Evolutionary conservation across 2,329 filamentous ascomycete genomes (phyloP), one percentile per base, ranked within the genome.

Genomic region (Fusarium keratoplasticum): DNA sequence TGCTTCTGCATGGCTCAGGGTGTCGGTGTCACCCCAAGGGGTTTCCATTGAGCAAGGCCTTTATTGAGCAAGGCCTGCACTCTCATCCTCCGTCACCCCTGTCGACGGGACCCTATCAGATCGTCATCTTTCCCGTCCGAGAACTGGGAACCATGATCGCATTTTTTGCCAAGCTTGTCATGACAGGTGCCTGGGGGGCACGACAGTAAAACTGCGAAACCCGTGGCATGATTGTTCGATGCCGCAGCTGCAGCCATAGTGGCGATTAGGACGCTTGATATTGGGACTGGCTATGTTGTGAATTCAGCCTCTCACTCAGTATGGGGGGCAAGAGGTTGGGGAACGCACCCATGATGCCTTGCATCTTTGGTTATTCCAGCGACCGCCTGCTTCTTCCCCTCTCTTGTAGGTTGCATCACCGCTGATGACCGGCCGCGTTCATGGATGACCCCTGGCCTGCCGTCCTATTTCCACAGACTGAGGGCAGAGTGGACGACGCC

Each of bases 31-130:
- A 38, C 60, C 50, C 69, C 55, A 58, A 60, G 64, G 65, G 68
- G 68, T 31, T 73, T 72, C 52, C 65, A 55, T 64, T 47, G 63
- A 44, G 57, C 61, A 62, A 70, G 64, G 58, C 66, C 47, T 36
- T 36, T n/a, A 36, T 18, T 33, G 20, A 36, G 31, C 5, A 57
- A 57, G 33, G 31, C 33, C 33, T 27, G 29, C 50, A 14, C 20
- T 65, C 50, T 47, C 50, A 66, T 69, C 61, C 58, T 71, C 47
- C 52, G 29, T 50, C 40, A 65, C 64, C 67, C 76, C 75, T 65
- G 66, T 62, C 42, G 52, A 70, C 36, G 65, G 65, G 61, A 61
- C 68, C 74, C 73, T 77, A 77, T 76, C 72, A 77, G 72, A 78
- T 76, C 71, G 75, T 38, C 76, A 73, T 64, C 72, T 73, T 55